Conservation (phyloP, 192 early-diverging fungal genomes). For the Entomortierella parvispora region DNA sequence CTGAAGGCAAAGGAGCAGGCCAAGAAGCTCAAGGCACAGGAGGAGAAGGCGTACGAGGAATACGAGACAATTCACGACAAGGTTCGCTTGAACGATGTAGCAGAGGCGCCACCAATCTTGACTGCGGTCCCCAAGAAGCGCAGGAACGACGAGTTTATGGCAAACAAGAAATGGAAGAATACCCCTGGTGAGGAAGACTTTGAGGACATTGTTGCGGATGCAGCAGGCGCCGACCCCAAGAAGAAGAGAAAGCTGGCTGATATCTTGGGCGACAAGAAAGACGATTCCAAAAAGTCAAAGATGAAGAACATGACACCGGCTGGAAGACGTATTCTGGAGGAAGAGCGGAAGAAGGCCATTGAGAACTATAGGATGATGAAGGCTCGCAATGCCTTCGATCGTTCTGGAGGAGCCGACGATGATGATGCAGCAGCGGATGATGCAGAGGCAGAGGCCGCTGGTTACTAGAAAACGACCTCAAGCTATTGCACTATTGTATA, state of each 20-base stretch:
- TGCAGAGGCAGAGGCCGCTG: conserved; percentile 39
- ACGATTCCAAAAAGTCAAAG: conserved; percentile 54
- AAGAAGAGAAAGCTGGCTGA: conserved; percentile 33
- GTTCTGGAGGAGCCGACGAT: conserved; percentile 13
- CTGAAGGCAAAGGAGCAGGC: conserved; percentile 55
- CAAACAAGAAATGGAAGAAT: conserved; percentile 55
- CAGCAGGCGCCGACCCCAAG: conserved; percentile 6
- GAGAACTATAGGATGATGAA: conserved; percentile 62
- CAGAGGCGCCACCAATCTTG: conserved; percentile 62
- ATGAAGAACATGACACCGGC: conserved; percentile 57
- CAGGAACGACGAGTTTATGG: conserved; percentile 52
- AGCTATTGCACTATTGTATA: too few species aligned
- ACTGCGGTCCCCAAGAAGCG: conserved; percentile 59
- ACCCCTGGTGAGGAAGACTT: conserved; percentile 32
- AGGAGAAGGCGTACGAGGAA: conserved; percentile 55
- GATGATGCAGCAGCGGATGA: conserved; percentile 40
- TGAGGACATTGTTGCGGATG: conserved; percentile 39
- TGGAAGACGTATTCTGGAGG: conserved; percentile 56
- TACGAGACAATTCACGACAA: conserved; percentile 64
- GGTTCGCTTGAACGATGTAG: conserved; percentile 65
- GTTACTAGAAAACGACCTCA: too few species aligned
- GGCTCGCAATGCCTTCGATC: conserved; percentile 50
- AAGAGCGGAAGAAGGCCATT: conserved; percentile 61
- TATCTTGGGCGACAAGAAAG: conserved; percentile 46
- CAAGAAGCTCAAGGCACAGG: conserved; percentile 54